These are phyloP conservation scores for Phytopythium sindhum DNA, from an alignment of 352 stramenopile species.

Conservation along the genomic window DNA sequence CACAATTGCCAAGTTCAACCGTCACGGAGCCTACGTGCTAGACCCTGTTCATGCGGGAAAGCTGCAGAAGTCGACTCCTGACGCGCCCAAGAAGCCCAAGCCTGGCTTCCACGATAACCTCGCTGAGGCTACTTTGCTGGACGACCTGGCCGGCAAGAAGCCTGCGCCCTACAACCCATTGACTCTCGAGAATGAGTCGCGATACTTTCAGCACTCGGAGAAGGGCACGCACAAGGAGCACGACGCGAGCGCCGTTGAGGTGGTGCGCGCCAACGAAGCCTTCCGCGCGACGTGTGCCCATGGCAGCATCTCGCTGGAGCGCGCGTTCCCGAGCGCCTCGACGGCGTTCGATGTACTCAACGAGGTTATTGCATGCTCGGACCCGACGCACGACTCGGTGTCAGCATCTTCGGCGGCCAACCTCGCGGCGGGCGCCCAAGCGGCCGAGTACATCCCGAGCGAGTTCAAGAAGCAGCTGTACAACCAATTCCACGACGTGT, in stretches of 20 bases:
- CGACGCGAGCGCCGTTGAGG: neutral
- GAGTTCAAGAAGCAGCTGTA: constrained; percentile 88
- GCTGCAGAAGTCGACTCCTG: constrained; percentile 24
- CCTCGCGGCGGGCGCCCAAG: constrained; percentile 47
- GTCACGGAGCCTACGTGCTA: constrained; percentile 78
- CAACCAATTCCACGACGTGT: constrained; percentile 84
- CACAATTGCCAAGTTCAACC: constrained; percentile 87
- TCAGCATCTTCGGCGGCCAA: constrained; percentile 50
- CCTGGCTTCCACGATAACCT: constrained; percentile 51
- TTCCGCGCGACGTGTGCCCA: constrained; percentile 43
- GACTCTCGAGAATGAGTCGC: constrained; percentile 77
- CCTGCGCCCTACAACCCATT: constrained; percentile 66
- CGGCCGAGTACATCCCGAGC: constrained; percentile 73
- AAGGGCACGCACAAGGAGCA: constrained; percentile 19
- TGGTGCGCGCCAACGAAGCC: constrained; percentile 12
- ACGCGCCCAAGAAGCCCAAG: constrained; percentile 41
- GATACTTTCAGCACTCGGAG: constrained; percentile 70
- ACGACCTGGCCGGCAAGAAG: constrained; percentile 60
- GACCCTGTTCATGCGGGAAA: constrained; percentile 70
- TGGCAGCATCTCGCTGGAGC: constrained; percentile 41
- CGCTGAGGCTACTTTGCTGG: constrained; percentile 59
- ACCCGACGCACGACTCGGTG: constrained; percentile 48
- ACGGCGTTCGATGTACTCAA: constrained; percentile 51
- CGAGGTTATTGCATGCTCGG: constrained; percentile 65
- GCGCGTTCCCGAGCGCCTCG: constrained; percentile 50